Conservation (phyloP, 2,329 filamentous ascomycete genomes). For the Huntiella savannae region DNA sequence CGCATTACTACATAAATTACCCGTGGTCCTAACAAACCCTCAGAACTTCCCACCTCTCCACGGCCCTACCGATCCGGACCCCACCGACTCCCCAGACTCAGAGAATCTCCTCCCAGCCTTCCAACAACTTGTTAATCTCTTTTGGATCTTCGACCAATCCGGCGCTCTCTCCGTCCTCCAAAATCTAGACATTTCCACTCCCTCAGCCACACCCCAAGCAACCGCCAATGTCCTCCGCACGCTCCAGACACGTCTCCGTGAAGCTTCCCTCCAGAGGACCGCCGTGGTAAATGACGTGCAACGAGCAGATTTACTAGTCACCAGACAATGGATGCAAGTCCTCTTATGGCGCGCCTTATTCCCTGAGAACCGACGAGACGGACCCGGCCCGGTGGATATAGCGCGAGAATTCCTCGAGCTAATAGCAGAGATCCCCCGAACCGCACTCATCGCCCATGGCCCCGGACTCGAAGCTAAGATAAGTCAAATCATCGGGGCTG, state of each 20-base stretch:
- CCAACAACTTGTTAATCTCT: conserved; percentile 28
- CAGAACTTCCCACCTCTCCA: conserved; percentile 20
- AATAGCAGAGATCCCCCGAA: conserved; percentile 24
- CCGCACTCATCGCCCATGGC: conserved; percentile 30
- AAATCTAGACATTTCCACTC: not conserved
- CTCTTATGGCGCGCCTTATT: conserved; percentile 26
- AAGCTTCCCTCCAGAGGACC: conserved; percentile 18
- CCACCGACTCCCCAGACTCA: conserved; percentile 15
- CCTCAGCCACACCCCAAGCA: conserved; percentile 14
- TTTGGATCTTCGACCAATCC: conserved; percentile 31
- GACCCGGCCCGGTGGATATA: conserved; percentile 23
- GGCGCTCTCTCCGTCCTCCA: conserved; percentile 28
- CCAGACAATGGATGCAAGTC: conserved; percentile 31
- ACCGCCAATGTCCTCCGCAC: conserved; percentile 20
- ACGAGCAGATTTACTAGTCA: conserved; percentile 29
- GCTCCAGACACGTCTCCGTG: conserved; percentile 25
- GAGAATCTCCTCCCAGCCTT: conserved; percentile 29
- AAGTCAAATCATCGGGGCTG: conserved; percentile 27
- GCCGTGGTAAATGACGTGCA: conserved; percentile 27
- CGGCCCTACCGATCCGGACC: conserved; percentile 1
- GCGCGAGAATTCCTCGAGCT: conserved; percentile 26
- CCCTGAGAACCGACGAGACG: conserved; percentile 16
- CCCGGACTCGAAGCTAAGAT: conserved; percentile 29
- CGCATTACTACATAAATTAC: conserved; percentile 29
- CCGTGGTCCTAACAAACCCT: conserved; percentile 23